Conservation (phyloP, 2,329 filamentous ascomycete species). For the Massarina eburnea region DNA sequence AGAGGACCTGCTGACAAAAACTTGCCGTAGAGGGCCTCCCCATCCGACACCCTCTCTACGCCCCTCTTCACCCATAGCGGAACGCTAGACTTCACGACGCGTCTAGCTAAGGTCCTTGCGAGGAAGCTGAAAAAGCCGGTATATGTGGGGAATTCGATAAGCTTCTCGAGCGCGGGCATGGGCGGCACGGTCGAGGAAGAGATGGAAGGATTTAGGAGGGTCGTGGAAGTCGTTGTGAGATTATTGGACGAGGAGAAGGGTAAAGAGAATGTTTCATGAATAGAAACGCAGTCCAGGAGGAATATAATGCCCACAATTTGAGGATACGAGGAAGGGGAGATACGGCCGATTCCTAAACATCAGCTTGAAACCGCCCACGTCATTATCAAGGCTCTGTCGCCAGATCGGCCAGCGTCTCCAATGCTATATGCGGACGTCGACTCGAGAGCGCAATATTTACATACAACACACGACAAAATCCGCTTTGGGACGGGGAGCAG, state of each 20-base stretch:
- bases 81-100: constrained; percentile 82
- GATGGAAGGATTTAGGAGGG: constrained; percentile 79
- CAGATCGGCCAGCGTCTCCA: no score
- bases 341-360: neutral
- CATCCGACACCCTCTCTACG: constrained; percentile 69
- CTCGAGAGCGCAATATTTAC: no score
- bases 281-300: no score
- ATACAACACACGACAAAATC: no score
- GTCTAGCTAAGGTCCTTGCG: constrained; percentile 82
- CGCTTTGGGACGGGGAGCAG: no score
- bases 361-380: neutral
- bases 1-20: constrained; percentile 8
- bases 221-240: constrained; percentile 69
- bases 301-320: no score
- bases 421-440: no score
- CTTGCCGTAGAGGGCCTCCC: constrained; percentile 39
- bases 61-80: constrained; percentile 74
- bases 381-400: no score
- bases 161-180: constrained; percentile 70
- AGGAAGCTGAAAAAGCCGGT: constrained; percentile 70
- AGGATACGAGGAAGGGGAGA: neutral
- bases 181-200: constrained; percentile 89
- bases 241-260: constrained; percentile 44
- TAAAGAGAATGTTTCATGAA: neutral
- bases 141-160: constrained; percentile 90